Evolutionary conservation across 2,329 filamentous ascomycete genomes (phyloP), one percentile per base, ranked within the genome.

Genomic region (Xylariomycetidae sp.): DNA sequence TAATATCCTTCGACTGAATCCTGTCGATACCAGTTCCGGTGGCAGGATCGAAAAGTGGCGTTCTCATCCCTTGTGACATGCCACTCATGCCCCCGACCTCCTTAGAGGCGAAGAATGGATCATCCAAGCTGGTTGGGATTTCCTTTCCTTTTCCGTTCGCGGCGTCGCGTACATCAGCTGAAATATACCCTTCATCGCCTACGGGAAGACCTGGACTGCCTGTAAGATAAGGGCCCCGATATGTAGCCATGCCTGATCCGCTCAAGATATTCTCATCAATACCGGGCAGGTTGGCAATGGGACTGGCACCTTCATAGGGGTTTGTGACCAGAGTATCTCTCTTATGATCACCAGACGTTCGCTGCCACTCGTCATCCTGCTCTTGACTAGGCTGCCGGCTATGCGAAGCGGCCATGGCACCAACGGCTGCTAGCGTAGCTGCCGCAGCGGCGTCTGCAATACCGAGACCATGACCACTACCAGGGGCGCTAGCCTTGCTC

Each of bases 1-100:
- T 85, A 50, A 98, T 94, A 54, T 98, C 92, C 63, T 94, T 92
- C 28, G 88, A 95, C 57, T 97, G 84, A 32, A 98, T 97, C 30
- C 83, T 76, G 46, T 97, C 89, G 33, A 95, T 85, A 20, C 88
- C 89, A 42, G 79, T 81, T 33, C 90, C 90, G 2, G 86, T 94
- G 4, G 89, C 77, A 38, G 86, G 81, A 56, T 98, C 92, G 53
- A 95, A 97, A 14, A 97, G 70, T 3, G 90, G 89, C 18, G 88
- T 92, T 4, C 72, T 74, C 75, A 96, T 88, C 28, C 89, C 90
- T 53, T 96, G 88, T 6, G 90, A 96, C 66, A 95, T 83, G 31
- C 87, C 89, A 54, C 88, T 94, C 29, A 89, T 67, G 49, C 92
- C 80, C 31, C 86, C 79, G 22, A 61, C 53, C 44, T 82, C 78